Conservation (phyloP, 2,329 filamentous ascomycete genomes). For the Rutstroemia sp. region DNA sequence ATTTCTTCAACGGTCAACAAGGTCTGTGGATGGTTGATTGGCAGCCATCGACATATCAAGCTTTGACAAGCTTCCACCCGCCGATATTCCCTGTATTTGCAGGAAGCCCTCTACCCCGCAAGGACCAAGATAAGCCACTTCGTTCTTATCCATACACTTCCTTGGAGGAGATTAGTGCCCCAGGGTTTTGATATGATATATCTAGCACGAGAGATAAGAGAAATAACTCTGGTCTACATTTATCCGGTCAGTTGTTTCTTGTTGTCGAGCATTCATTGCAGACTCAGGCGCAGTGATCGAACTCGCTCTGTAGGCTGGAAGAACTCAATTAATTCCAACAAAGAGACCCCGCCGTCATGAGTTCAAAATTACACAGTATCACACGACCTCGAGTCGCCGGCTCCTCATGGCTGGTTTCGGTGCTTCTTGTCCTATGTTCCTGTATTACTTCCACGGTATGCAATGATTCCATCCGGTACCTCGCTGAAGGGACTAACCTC, state of each 20-base stretch:
- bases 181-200: neutral
- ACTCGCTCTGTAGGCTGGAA: too few relatives aligned
- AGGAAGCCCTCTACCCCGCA: neutral
- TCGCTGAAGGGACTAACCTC: neutral
- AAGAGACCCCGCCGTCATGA: neutral
- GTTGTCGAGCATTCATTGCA: too few relatives aligned
- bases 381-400: conserved; percentile 5
- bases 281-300: too few relatives aligned
- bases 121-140: neutral
- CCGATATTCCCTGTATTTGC: neutral
- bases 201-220: neutral
- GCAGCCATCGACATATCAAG: neutral
- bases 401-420: conserved; percentile 7
- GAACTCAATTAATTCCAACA: too few relatives aligned
- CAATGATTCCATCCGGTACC: neutral
- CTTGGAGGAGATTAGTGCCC: neutral
- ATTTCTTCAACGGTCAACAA: neutral
- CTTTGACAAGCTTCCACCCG: neutral
- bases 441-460: conserved; percentile 16
- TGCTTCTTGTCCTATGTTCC: conserved; percentile 11
- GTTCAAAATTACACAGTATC: neutral
- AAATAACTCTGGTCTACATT: neutral
- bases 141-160: neutral
- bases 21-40: neutral
- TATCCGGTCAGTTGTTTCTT: neutral